These are phyloP conservation scores for Cystoderma amianthinum DNA, from an alignment of 768 basidiomycete genomes.

Conservation along the genomic window DNA sequence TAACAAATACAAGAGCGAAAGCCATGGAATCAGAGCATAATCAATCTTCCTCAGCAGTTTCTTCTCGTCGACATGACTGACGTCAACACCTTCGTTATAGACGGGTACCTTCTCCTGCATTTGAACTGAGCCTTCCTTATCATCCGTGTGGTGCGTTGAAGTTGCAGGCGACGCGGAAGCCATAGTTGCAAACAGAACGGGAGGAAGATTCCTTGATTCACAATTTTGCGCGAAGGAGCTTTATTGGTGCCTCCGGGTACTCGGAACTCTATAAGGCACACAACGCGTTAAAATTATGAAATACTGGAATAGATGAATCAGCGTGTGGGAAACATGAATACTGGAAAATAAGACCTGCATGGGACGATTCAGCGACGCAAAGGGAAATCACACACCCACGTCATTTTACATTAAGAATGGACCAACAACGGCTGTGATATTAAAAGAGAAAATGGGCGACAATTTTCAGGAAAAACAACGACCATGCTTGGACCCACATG, in stretches of 20 bases:
- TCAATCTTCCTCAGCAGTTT: slow-evolving; percentile 69
- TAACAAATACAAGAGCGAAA: slow-evolving; percentile 69
- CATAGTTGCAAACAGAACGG: background rate
- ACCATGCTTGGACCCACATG: too few species aligned
- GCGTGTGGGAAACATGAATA: too few species aligned
- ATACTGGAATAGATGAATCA: too few species aligned
- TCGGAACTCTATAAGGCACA: background rate
- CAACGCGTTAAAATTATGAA: background rate
- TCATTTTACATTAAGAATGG: too few species aligned
- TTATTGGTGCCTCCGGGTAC: background rate
- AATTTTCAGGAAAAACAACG: too few species aligned
- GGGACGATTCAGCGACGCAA: too few species aligned
- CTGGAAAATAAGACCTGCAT: too few species aligned
- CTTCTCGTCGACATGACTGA: slow-evolving; percentile 58
- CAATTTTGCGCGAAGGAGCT: background rate
- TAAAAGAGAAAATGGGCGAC: too few species aligned
- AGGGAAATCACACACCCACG: too few species aligned
- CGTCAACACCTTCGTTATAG: slow-evolving; percentile 47
- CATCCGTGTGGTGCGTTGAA: background rate
- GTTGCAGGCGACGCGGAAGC: background rate
- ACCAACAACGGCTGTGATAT: too few species aligned
- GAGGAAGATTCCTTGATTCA: slow-evolving; percentile 7
- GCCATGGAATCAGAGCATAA: slow-evolving; percentile 58
- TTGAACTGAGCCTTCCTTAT: slow-evolving; percentile 19
- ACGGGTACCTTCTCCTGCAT: slow-evolving; percentile 15